Percentiles rank a stretch among this genome's conserved stretches.
These are phyloP conservation scores for Leucosporidium creatinivorum DNA, from an alignment of 768 basidiomycete species.

Conservation along the genomic window DNA sequence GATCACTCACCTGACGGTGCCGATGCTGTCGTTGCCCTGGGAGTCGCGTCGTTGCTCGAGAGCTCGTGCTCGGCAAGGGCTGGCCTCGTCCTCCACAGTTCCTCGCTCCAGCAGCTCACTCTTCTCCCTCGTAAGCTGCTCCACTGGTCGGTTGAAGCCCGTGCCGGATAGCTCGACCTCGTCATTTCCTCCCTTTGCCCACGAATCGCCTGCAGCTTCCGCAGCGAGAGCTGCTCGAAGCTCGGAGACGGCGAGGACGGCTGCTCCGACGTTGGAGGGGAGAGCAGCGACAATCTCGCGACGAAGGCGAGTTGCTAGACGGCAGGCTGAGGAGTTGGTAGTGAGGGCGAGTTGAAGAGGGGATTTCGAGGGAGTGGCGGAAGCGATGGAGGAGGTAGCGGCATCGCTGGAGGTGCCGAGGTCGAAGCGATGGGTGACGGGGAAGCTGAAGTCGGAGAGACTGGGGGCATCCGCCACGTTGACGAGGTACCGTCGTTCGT, in stretches of 20 bases:
- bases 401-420: constrained; percentile 39
- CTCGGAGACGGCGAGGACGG: constrained; percentile 64
- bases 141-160: constrained; percentile 45
- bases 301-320: constrained; percentile 68
- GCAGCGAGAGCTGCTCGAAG: constrained; percentile 55
- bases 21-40: not conserved
- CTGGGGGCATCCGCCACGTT: constrained; percentile 82
- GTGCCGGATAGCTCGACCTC: constrained; percentile 33
- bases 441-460: constrained; percentile 82
- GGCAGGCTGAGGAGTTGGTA: constrained; percentile 85
- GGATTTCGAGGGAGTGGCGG: constrained; percentile 40
- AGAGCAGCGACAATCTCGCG: constrained; percentile 73
- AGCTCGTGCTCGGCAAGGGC: not conserved
- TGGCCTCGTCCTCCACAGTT: not conserved
- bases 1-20: not conserved
- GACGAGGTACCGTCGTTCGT: constrained; percentile 57
- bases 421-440: constrained; percentile 72
- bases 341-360: constrained; percentile 63
- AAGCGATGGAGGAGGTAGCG: constrained; percentile 1
- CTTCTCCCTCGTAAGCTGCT: constrained; percentile 39
- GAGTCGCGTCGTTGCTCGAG: not conserved
- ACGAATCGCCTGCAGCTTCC: constrained; percentile 41
- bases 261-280: constrained; percentile 63
- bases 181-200: constrained; percentile 43
- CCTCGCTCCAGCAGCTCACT: constrained; percentile 26